phyloP scores from a whole-genome alignment of 768 basidiomycete species.

The Psilocybe tampanensis region DNA sequence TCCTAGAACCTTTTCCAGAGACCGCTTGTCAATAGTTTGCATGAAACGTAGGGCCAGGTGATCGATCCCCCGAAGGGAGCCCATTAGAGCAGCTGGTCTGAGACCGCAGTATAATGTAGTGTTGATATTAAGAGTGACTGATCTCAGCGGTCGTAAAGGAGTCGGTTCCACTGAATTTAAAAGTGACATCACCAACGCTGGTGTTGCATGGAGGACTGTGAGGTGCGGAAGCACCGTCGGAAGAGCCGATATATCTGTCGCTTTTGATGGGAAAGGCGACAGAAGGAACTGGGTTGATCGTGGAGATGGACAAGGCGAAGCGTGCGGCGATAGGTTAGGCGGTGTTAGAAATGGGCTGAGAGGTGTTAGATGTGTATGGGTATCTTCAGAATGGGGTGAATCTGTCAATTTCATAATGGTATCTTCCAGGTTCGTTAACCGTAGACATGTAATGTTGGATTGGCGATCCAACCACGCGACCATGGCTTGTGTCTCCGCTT shows the following conservation, averaged over 20 bases:
- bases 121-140: slow-evolving; percentile 41
- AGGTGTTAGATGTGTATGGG: slow-evolving; percentile 8
- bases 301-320: slow-evolving; percentile 21
- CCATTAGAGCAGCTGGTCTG: slow-evolving; percentile 43
- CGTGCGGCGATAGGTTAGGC: slow-evolving; percentile 10
- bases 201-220: slow-evolving; percentile 38
- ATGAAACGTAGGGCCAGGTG: slow-evolving; percentile 38
- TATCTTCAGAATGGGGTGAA: slow-evolving; percentile 4
- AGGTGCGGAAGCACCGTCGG: slow-evolving; percentile 43
- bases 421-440: slow-evolving; percentile 41
- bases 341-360: slow-evolving; percentile 14
- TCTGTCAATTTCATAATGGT: slow-evolving; percentile 9
- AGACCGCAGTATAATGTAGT: slow-evolving; percentile 48
- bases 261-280: slow-evolving; percentile 12
- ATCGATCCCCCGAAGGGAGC: slow-evolving; percentile 32
- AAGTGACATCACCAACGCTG: slow-evolving; percentile 32
- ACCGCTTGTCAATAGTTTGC: slow-evolving; percentile 42
- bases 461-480: slow-evolving; percentile 48
- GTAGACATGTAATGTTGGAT: slow-evolving; percentile 39
- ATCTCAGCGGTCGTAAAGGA: slow-evolving; percentile 29
- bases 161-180: slow-evolving; percentile 16
- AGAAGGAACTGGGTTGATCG: slow-evolving; percentile 13
- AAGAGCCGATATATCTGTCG: slow-evolving; percentile 27
- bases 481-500: slow-evolving; percentile 32
- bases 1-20: slow-evolving; percentile 48